Evolutionary conservation across 495 filamentous ascomycete genomes (phyloP).

Genomic region (Chaetomium fimeti): DNA sequence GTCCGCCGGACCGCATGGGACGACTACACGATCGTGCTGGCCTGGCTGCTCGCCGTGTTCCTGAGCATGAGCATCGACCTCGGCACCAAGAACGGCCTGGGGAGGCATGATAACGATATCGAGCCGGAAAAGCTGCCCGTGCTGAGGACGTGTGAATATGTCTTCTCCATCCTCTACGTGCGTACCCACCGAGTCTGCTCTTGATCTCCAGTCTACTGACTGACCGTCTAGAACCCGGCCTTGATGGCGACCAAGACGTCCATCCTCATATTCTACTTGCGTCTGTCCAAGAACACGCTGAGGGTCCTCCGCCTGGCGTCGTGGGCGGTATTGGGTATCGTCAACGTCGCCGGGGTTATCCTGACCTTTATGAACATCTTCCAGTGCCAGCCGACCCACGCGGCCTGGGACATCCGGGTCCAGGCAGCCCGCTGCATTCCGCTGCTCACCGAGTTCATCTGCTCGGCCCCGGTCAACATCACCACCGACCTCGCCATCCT

Average conservation of each 20-base stretch:
- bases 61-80: slow-evolving; percentile 75
- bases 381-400: slow-evolving; percentile 74
- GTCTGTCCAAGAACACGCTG: slow-evolving; percentile 70
- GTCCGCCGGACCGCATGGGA: slow-evolving; percentile 67
- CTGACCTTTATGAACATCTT: slow-evolving; percentile 85
- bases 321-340: slow-evolving; percentile 66
- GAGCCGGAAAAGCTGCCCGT: slow-evolving; percentile 41
- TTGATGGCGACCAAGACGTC: slow-evolving; percentile 87
- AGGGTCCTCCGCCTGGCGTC: slow-evolving; percentile 65
- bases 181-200: slow-evolving; percentile 34
- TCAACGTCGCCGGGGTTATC: slow-evolving; percentile 73
- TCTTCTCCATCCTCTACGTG: slow-evolving; percentile 81
- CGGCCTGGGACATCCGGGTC: slow-evolving; percentile 54
- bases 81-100: slow-evolving; percentile 68
- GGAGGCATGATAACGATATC: slow-evolving; percentile 70
- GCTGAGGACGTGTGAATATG: slow-evolving; percentile 71
- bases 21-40: slow-evolving; percentile 80
- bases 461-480: slow-evolving; percentile 79
- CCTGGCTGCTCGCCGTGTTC: slow-evolving; percentile 80
- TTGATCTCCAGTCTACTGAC: slow-evolving; percentile 4
- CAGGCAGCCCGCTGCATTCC: slow-evolving; percentile 60
- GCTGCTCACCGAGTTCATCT: slow-evolving; percentile 78
- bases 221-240: slow-evolving; percentile 69
- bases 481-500: slow-evolving; percentile 81
- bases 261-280: slow-evolving; percentile 86